Conservation (phyloP, 2,329 filamentous ascomycete species). For the Helotiales sp. region DNA sequence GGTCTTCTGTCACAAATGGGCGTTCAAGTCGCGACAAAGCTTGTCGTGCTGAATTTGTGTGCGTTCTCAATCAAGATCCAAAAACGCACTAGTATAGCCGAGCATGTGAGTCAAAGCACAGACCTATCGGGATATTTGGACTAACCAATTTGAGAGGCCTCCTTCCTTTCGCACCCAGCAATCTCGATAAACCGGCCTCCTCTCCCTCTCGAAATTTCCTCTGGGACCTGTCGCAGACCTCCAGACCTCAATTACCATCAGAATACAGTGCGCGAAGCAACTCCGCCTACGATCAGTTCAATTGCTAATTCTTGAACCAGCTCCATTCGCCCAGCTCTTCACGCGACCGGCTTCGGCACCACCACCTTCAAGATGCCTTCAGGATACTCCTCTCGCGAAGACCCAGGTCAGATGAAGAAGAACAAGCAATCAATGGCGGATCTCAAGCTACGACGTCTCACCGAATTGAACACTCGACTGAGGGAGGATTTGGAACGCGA, state of each 20-base stretch:
- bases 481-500: slow-evolving; percentile 95
- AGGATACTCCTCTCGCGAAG: slow-evolving; percentile 67
- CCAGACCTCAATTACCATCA: background rate
- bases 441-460: slow-evolving; percentile 92
- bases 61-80: background rate
- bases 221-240: background rate
- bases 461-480: slow-evolving; percentile 93
- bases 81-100: background rate
- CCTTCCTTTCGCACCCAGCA: background rate
- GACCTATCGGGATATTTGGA: background rate
- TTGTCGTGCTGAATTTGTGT: background rate
- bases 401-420: slow-evolving; percentile 73
- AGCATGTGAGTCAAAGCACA: background rate
- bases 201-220: background rate
- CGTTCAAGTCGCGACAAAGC: background rate
- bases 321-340: too few relatives aligned
- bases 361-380: slow-evolving; percentile 49
- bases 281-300: background rate
- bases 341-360: slow-evolving; percentile 11
- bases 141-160: background rate
- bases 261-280: background rate
- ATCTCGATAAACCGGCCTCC: background rate
- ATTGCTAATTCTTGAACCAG: background rate
- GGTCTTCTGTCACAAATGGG: background rate
- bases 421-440: slow-evolving; percentile 99